These are phyloP conservation scores for Xylaria sp. DNA, from an alignment of 2,329 filamentous ascomycete genomes.

Conservation along the genomic window DNA sequence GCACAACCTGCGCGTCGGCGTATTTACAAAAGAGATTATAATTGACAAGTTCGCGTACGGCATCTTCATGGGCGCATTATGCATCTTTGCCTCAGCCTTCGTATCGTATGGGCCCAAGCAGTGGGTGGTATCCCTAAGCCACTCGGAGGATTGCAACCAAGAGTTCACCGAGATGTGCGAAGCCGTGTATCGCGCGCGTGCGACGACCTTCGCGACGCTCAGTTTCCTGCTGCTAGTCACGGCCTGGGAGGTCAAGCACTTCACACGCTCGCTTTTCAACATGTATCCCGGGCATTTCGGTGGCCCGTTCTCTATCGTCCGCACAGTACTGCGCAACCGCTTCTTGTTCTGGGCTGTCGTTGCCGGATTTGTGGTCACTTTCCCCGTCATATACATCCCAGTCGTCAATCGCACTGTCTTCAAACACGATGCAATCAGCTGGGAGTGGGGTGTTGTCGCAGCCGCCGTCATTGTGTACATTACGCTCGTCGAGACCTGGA, in stretches of 20 bases:
- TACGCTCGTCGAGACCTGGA: constrained; percentile 73
- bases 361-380: constrained; percentile 68
- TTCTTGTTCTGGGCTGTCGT: constrained; percentile 74
- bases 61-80: constrained; percentile 70
- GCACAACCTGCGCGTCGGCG: constrained; percentile 67
- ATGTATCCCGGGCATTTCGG: constrained; percentile 67
- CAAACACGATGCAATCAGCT: constrained; percentile 74
- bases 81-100: constrained; percentile 69
- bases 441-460: constrained; percentile 78
- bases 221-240: constrained; percentile 76
- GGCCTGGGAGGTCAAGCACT: constrained; percentile 79
- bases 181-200: constrained; percentile 72
- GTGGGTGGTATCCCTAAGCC: constrained; percentile 40
- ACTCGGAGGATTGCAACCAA: constrained; percentile 65
- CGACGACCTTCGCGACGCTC: constrained; percentile 75
- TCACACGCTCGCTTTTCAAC: constrained; percentile 74
- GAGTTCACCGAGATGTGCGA: constrained; percentile 61
- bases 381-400: constrained; percentile 75
- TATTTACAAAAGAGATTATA: constrained; percentile 74
- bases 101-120: constrained; percentile 60
- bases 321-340: constrained; percentile 74
- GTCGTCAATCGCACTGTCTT: constrained; percentile 74
- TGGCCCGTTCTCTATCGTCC: constrained; percentile 59
- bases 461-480: constrained; percentile 70
- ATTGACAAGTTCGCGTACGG: constrained; percentile 75